These are phyloP conservation scores for Cryptomeria japonica DNA, from an alignment of 75 land plant genomes.

Conservation along the genomic window DNA sequence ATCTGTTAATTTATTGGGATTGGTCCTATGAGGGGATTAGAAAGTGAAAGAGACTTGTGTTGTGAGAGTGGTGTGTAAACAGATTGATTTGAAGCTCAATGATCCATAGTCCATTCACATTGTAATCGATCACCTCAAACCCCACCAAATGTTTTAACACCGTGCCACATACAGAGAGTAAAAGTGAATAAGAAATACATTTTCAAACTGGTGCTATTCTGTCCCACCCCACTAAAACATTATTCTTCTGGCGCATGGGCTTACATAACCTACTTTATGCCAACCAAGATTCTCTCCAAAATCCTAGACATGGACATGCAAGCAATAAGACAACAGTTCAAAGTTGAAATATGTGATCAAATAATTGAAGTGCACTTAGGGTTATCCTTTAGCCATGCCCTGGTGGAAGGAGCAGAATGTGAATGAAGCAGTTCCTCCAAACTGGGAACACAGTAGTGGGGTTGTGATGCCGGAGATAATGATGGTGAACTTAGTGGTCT, in stretches of 20 bases:
- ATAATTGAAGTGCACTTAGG: not conserved
- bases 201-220: not conserved
- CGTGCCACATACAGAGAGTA: not conserved
- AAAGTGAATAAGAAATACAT: too few species aligned
- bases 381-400: not conserved
- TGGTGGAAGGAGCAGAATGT: not conserved
- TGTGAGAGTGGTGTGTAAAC: not conserved
- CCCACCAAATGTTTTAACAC: not conserved
- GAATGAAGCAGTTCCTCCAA: not conserved
- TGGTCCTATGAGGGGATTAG: not conserved
- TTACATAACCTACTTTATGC: too few species aligned
- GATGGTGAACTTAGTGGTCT: not conserved
- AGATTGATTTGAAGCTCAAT: not conserved
- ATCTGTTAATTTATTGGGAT: not conserved
- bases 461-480: not conserved
- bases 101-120: not conserved
- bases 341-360: not conserved
- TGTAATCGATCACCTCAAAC: not conserved
- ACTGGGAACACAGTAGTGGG: not conserved
- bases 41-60: not conserved
- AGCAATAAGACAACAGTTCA: not conserved
- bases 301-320: not conserved
- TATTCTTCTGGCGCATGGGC: not conserved
- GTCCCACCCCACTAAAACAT: not conserved
- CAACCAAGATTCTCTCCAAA: not conserved